Conservation (phyloP, 2,329 filamentous ascomycete genomes). For the Exophiala spinifera region DNA sequence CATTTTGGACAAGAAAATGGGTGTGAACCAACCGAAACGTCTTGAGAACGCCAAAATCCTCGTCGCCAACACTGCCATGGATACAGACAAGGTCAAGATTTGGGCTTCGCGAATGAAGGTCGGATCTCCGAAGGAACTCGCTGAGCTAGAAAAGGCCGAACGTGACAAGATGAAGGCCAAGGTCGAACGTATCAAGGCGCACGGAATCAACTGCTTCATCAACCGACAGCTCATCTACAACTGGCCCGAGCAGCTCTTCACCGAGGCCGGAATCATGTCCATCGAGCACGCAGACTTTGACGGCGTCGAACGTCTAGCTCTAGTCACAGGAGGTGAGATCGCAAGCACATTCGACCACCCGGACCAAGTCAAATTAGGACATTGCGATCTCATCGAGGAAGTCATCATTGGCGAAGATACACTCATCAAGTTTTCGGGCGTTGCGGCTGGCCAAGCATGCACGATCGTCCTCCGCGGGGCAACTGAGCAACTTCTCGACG, state of each 20-base stretch:
- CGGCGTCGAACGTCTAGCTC: conserved; percentile 87
- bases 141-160: conserved; percentile 97
- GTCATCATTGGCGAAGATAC: conserved; percentile 98
- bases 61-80: conserved; percentile 97
- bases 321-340: conserved; percentile 97
- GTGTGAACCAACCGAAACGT: conserved; percentile 95
- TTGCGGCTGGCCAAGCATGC: conserved; percentile 89
- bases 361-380: conserved; percentile 91
- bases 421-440: conserved; percentile 94
- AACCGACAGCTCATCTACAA: conserved; percentile 99
- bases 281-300: conserved; percentile 99
- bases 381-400: conserved; percentile 94
- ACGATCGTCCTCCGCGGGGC: conserved; percentile 95
- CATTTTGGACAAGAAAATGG: conserved; percentile 98
- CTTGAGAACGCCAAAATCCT: conserved; percentile 98
- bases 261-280: conserved; percentile 94
- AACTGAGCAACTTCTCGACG: conserved; percentile 93
- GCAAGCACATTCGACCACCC: conserved; percentile 97
- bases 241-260: conserved; percentile 98
- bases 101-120: conserved; percentile 98
- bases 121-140: conserved; percentile 89
- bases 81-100: conserved; percentile 99
- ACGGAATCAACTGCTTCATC: conserved; percentile 99
- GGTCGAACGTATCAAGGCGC: conserved; percentile 97
- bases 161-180: conserved; percentile 99